Evolutionary conservation across 1,284 basidiomycete species (phyloP).

Genomic region (Amylostereum areolatum): DNA sequence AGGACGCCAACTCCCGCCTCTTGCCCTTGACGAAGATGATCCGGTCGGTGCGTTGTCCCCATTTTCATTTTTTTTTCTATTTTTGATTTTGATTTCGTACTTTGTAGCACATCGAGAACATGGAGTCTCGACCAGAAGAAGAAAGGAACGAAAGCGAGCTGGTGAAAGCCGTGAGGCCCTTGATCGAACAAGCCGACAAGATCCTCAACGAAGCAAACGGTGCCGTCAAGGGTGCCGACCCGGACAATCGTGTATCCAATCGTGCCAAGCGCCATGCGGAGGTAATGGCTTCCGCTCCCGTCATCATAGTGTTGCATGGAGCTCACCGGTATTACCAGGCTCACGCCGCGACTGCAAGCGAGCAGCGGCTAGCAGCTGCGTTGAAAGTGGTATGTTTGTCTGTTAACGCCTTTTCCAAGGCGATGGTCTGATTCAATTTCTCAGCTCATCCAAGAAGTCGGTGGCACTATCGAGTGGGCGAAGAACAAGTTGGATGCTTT

Average conservation of each 20-base stretch:
- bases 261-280: neutral
- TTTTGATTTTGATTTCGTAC: neutral
- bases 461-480: neutral
- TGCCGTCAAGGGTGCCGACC: neutral
- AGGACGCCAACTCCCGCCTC: neutral
- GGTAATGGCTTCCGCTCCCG: neutral
- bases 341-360: neutral
- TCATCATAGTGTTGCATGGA: neutral
- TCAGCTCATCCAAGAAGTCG: neutral
- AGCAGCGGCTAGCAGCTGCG: constrained; percentile 1
- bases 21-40: neutral
- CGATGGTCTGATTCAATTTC: neutral
- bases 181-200: constrained; percentile 1
- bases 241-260: neutral
- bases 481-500: neutral
- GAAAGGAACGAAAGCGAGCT: neutral
- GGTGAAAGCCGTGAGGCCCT: neutral
- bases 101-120: constrained; percentile 1
- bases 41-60: neutral
- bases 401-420: neutral
- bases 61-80: neutral
- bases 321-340: neutral
- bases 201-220: constrained; percentile 1
- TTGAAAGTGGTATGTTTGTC: neutral
- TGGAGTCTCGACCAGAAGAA: neutral